phyloP scores from a whole-genome alignment of 192 early-diverging fungal genomes.

The Coemansia sp. region DNA sequence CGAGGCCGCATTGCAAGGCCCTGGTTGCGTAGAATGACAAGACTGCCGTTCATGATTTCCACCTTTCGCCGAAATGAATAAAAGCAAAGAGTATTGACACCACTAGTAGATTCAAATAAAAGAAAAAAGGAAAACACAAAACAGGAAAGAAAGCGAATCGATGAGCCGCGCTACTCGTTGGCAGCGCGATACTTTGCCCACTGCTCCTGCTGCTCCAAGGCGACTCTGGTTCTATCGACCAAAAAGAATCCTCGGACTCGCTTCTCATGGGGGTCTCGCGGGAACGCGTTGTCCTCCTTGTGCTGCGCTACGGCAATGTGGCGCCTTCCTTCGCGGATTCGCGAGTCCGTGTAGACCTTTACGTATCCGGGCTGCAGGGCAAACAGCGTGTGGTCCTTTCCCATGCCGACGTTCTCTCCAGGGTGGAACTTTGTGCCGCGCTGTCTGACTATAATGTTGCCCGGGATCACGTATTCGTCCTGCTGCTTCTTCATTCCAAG shows the following conservation, averaged over 20 bases:
- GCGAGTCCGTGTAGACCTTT: constrained; percentile 72
- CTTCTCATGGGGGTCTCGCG: constrained; percentile 62
- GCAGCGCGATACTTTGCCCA: constrained; percentile 41
- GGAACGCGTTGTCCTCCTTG: constrained; percentile 63
- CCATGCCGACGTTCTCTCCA: constrained; percentile 80
- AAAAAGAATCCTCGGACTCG: constrained; percentile 71
- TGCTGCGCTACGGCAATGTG: constrained; percentile 69
- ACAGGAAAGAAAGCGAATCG: constrained; percentile 24
- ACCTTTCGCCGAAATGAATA: too few species aligned
- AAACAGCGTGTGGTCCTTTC: constrained; percentile 79
- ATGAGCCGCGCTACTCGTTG: neutral
- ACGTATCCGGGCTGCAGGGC: constrained; percentile 74
- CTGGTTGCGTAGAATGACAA: constrained; percentile 1
- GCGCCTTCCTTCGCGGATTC: constrained; percentile 62
- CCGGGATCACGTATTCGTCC: constrained; percentile 71
- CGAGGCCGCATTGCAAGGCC: neutral
- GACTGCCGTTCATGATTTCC: constrained; percentile 1
- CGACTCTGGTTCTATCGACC: constrained; percentile 54
- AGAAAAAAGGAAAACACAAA: too few species aligned
- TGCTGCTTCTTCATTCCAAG: constrained; percentile 75
- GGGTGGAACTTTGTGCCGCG: constrained; percentile 79
- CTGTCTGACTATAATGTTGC: constrained; percentile 83
- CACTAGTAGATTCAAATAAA: too few species aligned
- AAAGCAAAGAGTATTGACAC: too few species aligned
- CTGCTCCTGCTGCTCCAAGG: constrained; percentile 32